A percentile compares a stretch with the other conserved stretches of the same genome.
Conservation (phyloP, 1,284 basidiomycete genomes). For the Leucoagaricus sp. region DNA sequence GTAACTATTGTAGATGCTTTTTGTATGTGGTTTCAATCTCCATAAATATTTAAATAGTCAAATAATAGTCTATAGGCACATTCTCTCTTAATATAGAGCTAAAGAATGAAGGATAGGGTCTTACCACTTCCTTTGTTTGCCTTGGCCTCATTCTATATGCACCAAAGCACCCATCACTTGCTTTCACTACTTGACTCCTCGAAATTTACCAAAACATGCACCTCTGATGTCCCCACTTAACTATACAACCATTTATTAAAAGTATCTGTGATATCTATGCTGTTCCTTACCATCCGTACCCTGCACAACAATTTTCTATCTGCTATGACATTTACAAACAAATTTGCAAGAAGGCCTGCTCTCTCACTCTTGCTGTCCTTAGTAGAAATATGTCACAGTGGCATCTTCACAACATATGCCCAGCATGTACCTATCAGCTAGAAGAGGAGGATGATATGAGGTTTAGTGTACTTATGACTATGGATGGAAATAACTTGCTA, state of each 20-base stretch:
- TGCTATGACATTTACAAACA: background rate
- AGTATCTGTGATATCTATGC: background rate
- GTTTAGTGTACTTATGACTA: no score
- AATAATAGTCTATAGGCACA: no score
- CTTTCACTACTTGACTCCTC: background rate
- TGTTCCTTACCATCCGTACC: background rate
- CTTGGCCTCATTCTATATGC: background rate
- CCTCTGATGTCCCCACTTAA: conserved; percentile 4
- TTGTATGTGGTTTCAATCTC: no score
- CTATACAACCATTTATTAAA: no score
- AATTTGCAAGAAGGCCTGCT: background rate
- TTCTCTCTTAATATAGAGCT: no score
- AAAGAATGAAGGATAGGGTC: no score
- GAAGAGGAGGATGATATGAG: background rate
- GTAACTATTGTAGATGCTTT: no score
- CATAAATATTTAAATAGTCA: no score
- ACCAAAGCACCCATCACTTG: background rate
- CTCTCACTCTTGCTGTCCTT: no score
- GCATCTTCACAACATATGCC: background rate
- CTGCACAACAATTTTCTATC: background rate
- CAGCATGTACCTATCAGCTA: conserved; percentile 5
- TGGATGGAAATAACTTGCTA: conserved; percentile 10
- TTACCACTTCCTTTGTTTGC: no score
- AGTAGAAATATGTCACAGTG: background rate
- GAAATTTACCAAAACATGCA: background rate